Base-by-base conservation (phyloP, 2,329 filamentous ascomycete species). In the Monilinia polystroma region DNA sequence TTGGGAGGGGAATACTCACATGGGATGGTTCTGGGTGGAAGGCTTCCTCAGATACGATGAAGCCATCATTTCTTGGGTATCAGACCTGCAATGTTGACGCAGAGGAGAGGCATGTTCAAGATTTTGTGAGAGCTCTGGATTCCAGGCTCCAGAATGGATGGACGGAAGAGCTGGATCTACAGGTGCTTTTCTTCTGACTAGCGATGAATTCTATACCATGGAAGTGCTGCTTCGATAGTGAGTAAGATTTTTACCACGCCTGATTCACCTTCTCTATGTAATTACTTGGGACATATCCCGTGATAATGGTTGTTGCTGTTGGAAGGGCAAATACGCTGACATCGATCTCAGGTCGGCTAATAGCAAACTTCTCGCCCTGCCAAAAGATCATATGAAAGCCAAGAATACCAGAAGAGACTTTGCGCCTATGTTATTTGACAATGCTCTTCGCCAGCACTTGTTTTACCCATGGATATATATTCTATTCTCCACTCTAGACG, bases 1-100 rank as follows among this genome's bases (percentile, higher is more conserved):
- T 26, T 20, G 69, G 69, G 18, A 55, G 57, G 5, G 62, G 64
- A 18, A 69, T 71, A 23, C 67, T 70, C 41, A 57, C 57, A n/a
- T 20, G 47, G 3, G 58, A 70, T 64, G 65, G 68, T 8, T 53
- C 58, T 4, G 32, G n/a, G 16, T 71, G 67, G 69, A 43, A 54
- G 18, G 49, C 59, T 18, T 57, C 64, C 8, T 58, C 68, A 4
- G 78, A 80, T 8, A 76, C 84, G 73, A 78, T 87, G 43, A 78
- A 82, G 7, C 84, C 84, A 0, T 79, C 81, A 69, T 85, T 85
- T 67, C 78, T 81, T 38, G 76, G 81, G 4, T 80, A 82, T 68
- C 81, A 84, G 73, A 78, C 84, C 53, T 85, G 87, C 47, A 89
- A 93, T 74, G 79, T 93, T 29, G 81, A 85, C 41, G 85, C 88